phyloP scores from a whole-genome alignment of 257 asterid genomes.

The Primulina eburnea region DNA sequence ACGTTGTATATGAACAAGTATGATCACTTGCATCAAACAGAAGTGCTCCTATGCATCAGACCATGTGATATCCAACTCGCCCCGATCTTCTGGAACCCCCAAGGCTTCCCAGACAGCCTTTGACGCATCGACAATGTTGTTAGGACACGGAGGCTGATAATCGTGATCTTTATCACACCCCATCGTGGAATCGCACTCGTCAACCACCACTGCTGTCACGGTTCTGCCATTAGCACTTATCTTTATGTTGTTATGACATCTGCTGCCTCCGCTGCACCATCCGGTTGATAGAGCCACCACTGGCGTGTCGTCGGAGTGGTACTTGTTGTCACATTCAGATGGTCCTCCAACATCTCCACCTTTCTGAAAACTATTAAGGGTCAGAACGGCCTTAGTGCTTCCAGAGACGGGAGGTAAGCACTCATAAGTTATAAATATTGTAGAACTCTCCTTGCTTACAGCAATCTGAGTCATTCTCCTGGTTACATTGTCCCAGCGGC shows the following conservation, averaged over 20 bases:
- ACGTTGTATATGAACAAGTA: too few species aligned
- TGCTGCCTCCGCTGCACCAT: slow-evolving; percentile 35
- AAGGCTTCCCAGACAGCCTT: slow-evolving; percentile 49
- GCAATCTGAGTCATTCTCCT: slow-evolving; percentile 35
- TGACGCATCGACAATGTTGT: slow-evolving; percentile 48
- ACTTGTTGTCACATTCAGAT: slow-evolving; percentile 37
- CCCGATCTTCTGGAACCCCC: slow-evolving; percentile 34
- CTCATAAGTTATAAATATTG: slow-evolving; percentile 35
- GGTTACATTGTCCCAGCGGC: slow-evolving; percentile 45
- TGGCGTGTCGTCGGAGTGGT: slow-evolving; percentile 38
- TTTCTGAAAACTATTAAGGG: slow-evolving; percentile 41
- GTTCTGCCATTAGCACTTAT: slow-evolving; percentile 36
- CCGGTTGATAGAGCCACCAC: slow-evolving; percentile 46
- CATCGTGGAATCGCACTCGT: slow-evolving; percentile 47
- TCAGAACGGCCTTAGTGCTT: slow-evolving; percentile 36
- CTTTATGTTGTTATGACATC: slow-evolving; percentile 30
- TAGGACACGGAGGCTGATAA: slow-evolving; percentile 50
- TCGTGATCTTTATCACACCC: slow-evolving; percentile 47
- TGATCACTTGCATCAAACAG: background rate
- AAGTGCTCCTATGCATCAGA: slow-evolving; percentile 32
- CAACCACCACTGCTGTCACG: slow-evolving; percentile 40
- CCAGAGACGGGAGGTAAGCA: slow-evolving; percentile 36
- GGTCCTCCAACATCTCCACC: slow-evolving; percentile 49
- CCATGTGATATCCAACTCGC: slow-evolving; percentile 43
- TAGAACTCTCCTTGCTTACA: slow-evolving; percentile 32